Evolutionary conservation across 108 stramenopile genomes (phyloP), one percentile per base, ranked within the genome.

Genomic region (Skeletonema marinoi): DNA sequence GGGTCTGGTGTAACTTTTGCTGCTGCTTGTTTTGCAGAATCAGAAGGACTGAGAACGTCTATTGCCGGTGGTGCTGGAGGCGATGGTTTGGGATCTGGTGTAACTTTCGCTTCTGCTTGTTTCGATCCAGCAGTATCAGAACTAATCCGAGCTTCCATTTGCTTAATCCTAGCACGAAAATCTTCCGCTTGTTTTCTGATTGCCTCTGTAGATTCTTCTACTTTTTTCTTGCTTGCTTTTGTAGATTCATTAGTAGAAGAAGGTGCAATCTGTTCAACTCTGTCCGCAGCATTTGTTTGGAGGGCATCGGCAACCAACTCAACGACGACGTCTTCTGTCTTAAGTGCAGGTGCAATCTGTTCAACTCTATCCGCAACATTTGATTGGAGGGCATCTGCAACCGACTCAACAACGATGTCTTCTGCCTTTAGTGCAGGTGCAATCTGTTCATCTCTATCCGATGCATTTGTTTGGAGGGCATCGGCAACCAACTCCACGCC

Each of bases 31-130:
- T 60, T 71, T 1, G 31, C 32, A 3, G 69, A 51, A n/a, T 46
- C 44, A 46, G 44, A 46, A 46, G 16, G 14, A 42, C 10, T 42
- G 12, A 0, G 36, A 6, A 8, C 36, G 1, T 36, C 36, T 36
- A 36, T 6, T 6, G 36, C 36, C 36, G 36, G 25, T 25, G 25
- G 36, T 14, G 33, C 58, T 31, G 16, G 41, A 17, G 38, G 31
- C 36, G 60, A 36, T 1, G 36, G 36, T 41, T 14, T 14, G 11
- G 4, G 9, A 2, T n/a, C 8, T 51, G 58, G 8, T 21, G 32
- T 29, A 12, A 38, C 58, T 51, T 60, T 33, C 33, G 59, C 70
- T 39, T 60, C 46, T 30, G 70, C 70, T 12, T 42, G 51, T 60
- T 60, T 71, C 5, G 31, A 70, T 59, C 14, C 17, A 35, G 35